phyloP scores from a whole-genome alignment of 345 rosid species.

The Camelina sativa region DNA sequence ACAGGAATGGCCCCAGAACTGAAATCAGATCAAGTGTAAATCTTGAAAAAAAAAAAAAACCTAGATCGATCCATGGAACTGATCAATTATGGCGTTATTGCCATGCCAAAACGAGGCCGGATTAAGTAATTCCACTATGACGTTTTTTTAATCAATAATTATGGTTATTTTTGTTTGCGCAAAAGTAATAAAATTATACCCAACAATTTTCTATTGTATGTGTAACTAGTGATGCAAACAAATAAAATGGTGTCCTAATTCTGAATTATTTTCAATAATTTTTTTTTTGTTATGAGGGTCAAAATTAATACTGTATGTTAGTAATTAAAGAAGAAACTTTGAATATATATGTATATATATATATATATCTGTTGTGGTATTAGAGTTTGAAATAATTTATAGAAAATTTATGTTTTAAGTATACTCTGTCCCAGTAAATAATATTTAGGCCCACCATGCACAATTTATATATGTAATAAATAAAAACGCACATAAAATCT shows the following conservation, averaged over 20 bases:
- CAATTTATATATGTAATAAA: not conserved
- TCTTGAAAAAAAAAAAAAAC: slow-evolving; percentile 8
- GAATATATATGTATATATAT: not conserved
- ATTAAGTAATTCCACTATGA: slow-evolving; percentile 13
- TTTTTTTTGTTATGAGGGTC: not conserved
- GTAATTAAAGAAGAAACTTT: not conserved
- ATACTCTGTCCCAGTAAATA: slow-evolving; percentile 5
- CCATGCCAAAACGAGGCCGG: slow-evolving; percentile 5
- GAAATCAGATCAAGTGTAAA: not conserved
- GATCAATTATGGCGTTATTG: not conserved
- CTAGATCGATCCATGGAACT: not conserved
- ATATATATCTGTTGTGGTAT: not conserved
- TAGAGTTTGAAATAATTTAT: not conserved
- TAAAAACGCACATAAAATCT: slow-evolving; percentile 11
- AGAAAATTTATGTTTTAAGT: not conserved
- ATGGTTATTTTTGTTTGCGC: no score
- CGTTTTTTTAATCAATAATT: slow-evolving; percentile 24
- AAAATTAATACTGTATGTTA: no score
- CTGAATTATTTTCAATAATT: not conserved
- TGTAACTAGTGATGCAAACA: no score
- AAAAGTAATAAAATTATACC: no score
- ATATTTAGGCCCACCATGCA: slow-evolving; percentile 17
- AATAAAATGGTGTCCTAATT: not conserved
- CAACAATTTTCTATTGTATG: no score
- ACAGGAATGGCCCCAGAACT: not conserved